Conservation (phyloP, 2,329 filamentous ascomycete species). For the Didymella keratinophila region DNA sequence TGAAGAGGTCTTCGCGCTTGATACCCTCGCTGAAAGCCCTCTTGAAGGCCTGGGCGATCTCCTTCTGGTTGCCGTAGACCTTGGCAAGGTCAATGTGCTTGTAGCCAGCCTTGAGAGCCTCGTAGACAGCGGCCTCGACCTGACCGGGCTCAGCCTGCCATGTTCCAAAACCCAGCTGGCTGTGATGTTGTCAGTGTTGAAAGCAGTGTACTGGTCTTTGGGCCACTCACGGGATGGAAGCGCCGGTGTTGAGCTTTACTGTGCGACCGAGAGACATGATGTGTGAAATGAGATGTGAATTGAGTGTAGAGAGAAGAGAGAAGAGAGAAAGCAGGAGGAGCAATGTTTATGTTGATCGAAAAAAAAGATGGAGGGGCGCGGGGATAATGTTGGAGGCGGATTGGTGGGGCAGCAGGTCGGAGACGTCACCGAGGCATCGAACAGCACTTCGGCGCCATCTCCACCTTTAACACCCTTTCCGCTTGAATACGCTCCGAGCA, state of each 20-base stretch:
- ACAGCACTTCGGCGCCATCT: slow-evolving; percentile 26
- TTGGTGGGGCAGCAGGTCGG: slow-evolving; percentile 30
- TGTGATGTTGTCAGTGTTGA: slow-evolving; percentile 64
- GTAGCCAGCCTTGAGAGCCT: slow-evolving; percentile 43
- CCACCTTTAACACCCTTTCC: slow-evolving; percentile 14
- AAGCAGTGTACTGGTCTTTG: slow-evolving; percentile 65
- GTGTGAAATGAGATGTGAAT: slow-evolving; percentile 10
- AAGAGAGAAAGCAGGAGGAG: slow-evolving; percentile 3
- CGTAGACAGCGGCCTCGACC: slow-evolving; percentile 53
- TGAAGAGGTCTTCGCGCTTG: slow-evolving; percentile 51
- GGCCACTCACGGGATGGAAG: slow-evolving; percentile 78
- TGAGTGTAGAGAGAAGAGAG: slow-evolving; percentile 10
- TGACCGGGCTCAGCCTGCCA: slow-evolving; percentile 45
- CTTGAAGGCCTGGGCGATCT: slow-evolving; percentile 39
- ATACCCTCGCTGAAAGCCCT: slow-evolving; percentile 54
- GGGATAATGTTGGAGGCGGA: slow-evolving; percentile 21
- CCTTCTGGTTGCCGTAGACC: slow-evolving; percentile 45
- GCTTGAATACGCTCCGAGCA: slow-evolving; percentile 3
- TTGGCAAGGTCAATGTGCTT: slow-evolving; percentile 42
- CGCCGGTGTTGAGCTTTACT: slow-evolving; percentile 69
- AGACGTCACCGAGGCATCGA: slow-evolving; percentile 28
- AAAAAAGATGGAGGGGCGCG: slow-evolving; percentile 16
- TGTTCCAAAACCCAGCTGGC: slow-evolving; percentile 58
- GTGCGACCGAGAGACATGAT: slow-evolving; percentile 47
- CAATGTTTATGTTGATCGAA: slow-evolving; percentile 16